These are phyloP conservation scores for Calonectria hawksworthii DNA, from an alignment of 2,329 filamentous ascomycete genomes.

Conservation along the genomic window DNA sequence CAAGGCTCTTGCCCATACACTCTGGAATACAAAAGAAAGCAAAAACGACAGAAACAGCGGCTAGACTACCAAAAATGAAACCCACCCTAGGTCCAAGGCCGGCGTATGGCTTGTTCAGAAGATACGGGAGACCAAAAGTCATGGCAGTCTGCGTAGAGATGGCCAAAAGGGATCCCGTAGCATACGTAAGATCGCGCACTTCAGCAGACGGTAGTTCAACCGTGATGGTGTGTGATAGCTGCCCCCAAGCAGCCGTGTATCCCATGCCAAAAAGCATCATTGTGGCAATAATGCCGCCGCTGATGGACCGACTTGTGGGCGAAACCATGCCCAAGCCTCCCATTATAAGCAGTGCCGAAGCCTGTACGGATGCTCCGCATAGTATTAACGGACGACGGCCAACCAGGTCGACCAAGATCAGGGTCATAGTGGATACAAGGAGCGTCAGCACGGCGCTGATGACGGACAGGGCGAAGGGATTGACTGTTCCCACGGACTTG, in stretches of 20 bases:
- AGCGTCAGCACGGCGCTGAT: slow-evolving; percentile 39
- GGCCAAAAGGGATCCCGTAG: slow-evolving; percentile 44
- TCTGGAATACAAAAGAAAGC: slow-evolving; percentile 38
- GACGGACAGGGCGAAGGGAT: slow-evolving; percentile 45
- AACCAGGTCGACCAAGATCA: slow-evolving; percentile 37
- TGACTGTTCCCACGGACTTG: slow-evolving; percentile 45
- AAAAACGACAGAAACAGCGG: slow-evolving; percentile 31
- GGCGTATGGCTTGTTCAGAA: slow-evolving; percentile 52
- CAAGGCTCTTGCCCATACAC: slow-evolving; percentile 37
- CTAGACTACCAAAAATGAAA: slow-evolving; percentile 35
- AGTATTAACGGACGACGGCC: slow-evolving; percentile 42
- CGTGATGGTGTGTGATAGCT: slow-evolving; percentile 52
- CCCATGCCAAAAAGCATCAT: slow-evolving; percentile 49
- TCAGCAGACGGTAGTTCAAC: slow-evolving; percentile 51
- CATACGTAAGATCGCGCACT: slow-evolving; percentile 50
- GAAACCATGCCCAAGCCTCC: slow-evolving; percentile 50
- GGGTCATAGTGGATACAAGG: slow-evolving; percentile 28
- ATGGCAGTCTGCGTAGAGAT: slow-evolving; percentile 25
- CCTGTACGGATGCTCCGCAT: slow-evolving; percentile 47
- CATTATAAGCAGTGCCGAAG: slow-evolving; percentile 51
- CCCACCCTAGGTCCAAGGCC: slow-evolving; percentile 45
- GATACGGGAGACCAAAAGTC: slow-evolving; percentile 54
- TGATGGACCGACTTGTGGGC: slow-evolving; percentile 32
- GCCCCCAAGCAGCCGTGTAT: slow-evolving; percentile 52
- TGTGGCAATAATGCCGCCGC: slow-evolving; percentile 50